Evolutionary conservation across 768 basidiomycete species (phyloP), one percentile per base, ranked within the genome.

Genomic region (Leccinum fibrillosum): DNA sequence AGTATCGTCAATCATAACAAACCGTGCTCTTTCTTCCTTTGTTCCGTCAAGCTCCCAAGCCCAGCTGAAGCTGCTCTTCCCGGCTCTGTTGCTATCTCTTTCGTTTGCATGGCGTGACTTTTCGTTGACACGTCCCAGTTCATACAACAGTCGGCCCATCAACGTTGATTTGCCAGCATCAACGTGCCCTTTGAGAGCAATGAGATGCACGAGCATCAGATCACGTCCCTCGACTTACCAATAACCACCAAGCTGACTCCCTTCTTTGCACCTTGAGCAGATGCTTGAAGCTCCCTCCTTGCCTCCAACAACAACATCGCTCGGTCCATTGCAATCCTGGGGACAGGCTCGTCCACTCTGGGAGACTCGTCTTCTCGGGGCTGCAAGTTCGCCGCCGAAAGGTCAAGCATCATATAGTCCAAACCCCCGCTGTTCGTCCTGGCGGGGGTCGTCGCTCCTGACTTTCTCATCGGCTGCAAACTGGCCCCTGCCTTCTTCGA

Each of bases 81-180:
- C 97, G 2, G 86, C 85, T 71, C 90, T 94, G 58, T 79, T 85
- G 62, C 93, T 95, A 35, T 90, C 94, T 60, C 94, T 79, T 72
- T 98, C 94, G 68, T 96, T 98, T 12, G 87, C 84, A 39, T 82
- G 75, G 54, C 86, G 84, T 15, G 86, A 86, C 74, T 92, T 94
- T 66, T 98, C 94, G 59, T 90, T 89, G 51, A 98, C 70, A 63
- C 83, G 80, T 13, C 97, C 97, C 2, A 96, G 80, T 62, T 98
- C 97, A 71, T 98, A 98, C 53, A 98, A 67, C 58, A 99, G 67
- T 55, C 96, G 80, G 2, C 97, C 97, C 93, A 98, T 98, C 26
- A 99, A 75, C 1, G 97, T 99, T 5, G 94, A 97, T 73, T 99
- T 99, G 25, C 97, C 97, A 17, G 97, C 97, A 75, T 99, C 97